phyloP scores from a whole-genome alignment of 2,329 filamentous ascomycete genomes.

The Pseudogymnoascus sp. region DNA sequence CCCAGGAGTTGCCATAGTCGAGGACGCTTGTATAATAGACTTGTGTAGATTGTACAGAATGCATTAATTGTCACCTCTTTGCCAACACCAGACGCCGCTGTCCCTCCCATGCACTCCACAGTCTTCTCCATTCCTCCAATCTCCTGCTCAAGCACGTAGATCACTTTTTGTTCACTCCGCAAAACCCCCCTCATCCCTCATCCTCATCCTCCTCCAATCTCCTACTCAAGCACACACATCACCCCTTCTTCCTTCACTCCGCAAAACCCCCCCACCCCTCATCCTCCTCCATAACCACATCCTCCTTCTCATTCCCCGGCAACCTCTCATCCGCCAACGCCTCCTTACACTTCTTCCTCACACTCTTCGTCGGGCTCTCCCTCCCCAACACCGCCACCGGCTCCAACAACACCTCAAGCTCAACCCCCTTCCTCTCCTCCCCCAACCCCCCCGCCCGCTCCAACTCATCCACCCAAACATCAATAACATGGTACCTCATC shows the following conservation, averaged over 20 bases:
- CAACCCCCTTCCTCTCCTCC: conserved; percentile 29
- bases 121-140: background rate
- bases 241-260: conserved; percentile 17
- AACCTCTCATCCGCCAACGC: conserved; percentile 67
- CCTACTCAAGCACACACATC: background rate
- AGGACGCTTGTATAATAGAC: conserved; percentile 4
- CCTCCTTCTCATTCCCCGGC: conserved; percentile 47
- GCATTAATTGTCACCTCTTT: conserved; percentile 19
- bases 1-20: conserved; percentile 10
- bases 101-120: background rate
- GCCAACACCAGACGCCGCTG: conserved; percentile 11
- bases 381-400: conserved; percentile 37
- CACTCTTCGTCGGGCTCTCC: conserved; percentile 58
- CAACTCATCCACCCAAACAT: conserved; percentile 87
- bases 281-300: conserved; percentile 31
- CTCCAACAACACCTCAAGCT: conserved; percentile 33
- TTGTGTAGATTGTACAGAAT: conserved; percentile 12
- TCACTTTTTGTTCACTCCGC: conserved; percentile 19
- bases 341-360: conserved; percentile 62
- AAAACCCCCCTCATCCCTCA: conserved; percentile 31
- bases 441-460: conserved; percentile 57
- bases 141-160: background rate
- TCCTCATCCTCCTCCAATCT: conserved; percentile 23
- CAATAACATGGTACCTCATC: conserved; percentile 75
- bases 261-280: conserved; percentile 31